Percentiles rank a stretch among this genome's conserved stretches.
phyloP scores from a whole-genome alignment of 805 yeast genomes.

The Hanseniaspora mollemarum region DNA sequence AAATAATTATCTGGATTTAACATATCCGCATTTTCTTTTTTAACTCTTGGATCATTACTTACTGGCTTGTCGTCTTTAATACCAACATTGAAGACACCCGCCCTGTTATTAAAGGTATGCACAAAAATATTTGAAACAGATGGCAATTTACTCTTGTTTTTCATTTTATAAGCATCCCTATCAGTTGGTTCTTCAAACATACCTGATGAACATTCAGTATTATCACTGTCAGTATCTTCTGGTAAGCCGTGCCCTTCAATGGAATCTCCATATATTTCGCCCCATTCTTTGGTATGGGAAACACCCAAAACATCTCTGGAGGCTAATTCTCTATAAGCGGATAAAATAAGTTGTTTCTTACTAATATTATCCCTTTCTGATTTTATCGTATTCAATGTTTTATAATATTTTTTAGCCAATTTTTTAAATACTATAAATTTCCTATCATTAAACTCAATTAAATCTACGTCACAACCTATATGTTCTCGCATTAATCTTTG shows the following conservation, averaged over 20 bases:
- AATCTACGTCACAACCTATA: conserved; percentile 83
- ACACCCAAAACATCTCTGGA: conserved; percentile 51
- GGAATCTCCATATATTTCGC: conserved; percentile 34
- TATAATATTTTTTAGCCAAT: conserved; percentile 27
- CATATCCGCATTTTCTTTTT: conserved; percentile 60
- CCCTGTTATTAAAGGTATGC: conserved; percentile 72
- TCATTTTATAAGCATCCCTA: not conserved
- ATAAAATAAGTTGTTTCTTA: conserved; percentile 27
- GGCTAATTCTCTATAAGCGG: conserved; percentile 68
- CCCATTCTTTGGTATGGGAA: conserved; percentile 33
- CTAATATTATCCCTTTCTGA: conserved; percentile 9
- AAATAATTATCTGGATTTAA: conserved; percentile 48
- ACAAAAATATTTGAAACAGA: conserved; percentile 18
- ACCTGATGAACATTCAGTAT: conserved; percentile 21
- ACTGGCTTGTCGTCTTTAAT: conserved; percentile 70
- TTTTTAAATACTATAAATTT: conserved; percentile 40
- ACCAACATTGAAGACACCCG: conserved; percentile 79
- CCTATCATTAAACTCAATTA: conserved; percentile 69
- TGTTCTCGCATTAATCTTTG: conserved; percentile 94
- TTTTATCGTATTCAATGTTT: conserved; percentile 21
- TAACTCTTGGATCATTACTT: conserved; percentile 73
- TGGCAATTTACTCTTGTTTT: conserved; percentile 7
- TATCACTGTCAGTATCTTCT: conserved; percentile 21
- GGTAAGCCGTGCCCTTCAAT: conserved; percentile 17
- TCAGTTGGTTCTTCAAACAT: conserved; percentile 13